These are phyloP conservation scores for Aspergillus sp. DNA, from an alignment of 2,329 filamentous ascomycete species.

Conservation along the genomic window DNA sequence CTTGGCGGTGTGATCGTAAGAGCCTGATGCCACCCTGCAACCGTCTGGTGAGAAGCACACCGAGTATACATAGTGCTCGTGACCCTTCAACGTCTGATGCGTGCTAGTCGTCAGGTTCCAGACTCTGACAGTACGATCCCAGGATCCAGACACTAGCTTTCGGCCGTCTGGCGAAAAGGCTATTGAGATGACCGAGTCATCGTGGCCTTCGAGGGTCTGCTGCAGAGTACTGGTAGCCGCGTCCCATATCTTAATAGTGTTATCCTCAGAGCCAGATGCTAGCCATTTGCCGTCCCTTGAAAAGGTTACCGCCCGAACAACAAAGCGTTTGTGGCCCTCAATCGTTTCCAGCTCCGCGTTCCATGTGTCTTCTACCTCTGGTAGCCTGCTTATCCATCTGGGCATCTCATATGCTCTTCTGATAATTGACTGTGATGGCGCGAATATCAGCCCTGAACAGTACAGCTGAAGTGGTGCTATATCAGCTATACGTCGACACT, in stretches of 20 bases:
- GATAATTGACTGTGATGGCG: neutral
- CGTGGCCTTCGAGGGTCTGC: neutral
- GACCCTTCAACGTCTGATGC: no score
- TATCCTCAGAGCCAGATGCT: neutral
- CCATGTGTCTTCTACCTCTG: neutral
- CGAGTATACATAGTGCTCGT: no score
- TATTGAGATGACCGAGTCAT: neutral
- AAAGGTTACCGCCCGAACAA: no score
- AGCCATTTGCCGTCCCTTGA: no score
- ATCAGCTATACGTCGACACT: no score
- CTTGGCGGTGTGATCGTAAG: no score
- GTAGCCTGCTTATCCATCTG: neutral
- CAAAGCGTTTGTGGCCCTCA: neutral
- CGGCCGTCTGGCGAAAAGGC: neutral
- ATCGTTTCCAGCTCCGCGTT: neutral
- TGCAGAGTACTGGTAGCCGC: neutral
- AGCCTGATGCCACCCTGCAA: no score
- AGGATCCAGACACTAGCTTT: neutral
- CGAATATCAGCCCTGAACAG: neutral
- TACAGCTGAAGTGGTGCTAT: slow-evolving; percentile 3
- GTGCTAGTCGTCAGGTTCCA: no score
- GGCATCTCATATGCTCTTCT: no score
- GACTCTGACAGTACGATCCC: neutral
- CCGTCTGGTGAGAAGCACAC: no score
- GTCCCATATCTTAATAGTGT: neutral